Conservation (phyloP, 495 filamentous ascomycete species). For the Neurospora hispaniola region DNA sequence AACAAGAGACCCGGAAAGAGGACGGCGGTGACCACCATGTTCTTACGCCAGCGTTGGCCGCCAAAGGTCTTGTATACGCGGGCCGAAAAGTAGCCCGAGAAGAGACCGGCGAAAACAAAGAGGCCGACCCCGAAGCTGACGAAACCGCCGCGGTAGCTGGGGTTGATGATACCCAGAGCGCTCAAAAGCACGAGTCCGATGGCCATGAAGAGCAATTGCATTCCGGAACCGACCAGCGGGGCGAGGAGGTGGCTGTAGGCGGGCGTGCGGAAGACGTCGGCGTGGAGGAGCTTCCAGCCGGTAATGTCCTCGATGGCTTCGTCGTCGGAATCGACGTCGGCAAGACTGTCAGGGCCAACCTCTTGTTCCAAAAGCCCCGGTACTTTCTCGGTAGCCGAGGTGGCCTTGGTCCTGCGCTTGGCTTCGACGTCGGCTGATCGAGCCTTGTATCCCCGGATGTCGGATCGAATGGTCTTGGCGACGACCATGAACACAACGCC, state of each 20-base stretch:
- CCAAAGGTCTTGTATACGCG: conserved; percentile 82
- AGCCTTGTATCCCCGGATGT: conserved; percentile 62
- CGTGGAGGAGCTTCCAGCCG: conserved; percentile 92
- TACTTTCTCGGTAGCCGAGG: conserved; percentile 7
- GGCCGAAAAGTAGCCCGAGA: conserved; percentile 88
- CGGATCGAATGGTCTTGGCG: conserved; percentile 68
- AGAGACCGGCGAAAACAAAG: conserved; percentile 78
- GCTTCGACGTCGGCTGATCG: conserved; percentile 2
- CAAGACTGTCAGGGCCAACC: conserved; percentile 43
- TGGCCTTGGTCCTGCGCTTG: conserved; percentile 38
- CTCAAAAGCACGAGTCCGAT: conserved; percentile 68
- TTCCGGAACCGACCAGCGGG: conserved; percentile 78
- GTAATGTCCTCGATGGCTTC: conserved; percentile 74
- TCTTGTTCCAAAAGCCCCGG: conserved; percentile 55
- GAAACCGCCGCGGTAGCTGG: conserved; percentile 86
- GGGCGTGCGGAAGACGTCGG: conserved; percentile 83
- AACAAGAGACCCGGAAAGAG: conserved; percentile 82
- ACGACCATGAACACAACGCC: conserved; percentile 81
- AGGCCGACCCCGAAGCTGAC: conserved; percentile 78
- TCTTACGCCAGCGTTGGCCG: conserved; percentile 67
- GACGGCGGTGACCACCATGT: conserved; percentile 72
- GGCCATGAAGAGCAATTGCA: conserved; percentile 83
- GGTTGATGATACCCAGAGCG: conserved; percentile 76
- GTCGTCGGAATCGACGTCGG: conserved; percentile 59
- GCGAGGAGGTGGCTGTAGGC: conserved; percentile 67